Conservation (phyloP, 2,329 filamentous ascomycete species). For the Diplodia seriata region DNA sequence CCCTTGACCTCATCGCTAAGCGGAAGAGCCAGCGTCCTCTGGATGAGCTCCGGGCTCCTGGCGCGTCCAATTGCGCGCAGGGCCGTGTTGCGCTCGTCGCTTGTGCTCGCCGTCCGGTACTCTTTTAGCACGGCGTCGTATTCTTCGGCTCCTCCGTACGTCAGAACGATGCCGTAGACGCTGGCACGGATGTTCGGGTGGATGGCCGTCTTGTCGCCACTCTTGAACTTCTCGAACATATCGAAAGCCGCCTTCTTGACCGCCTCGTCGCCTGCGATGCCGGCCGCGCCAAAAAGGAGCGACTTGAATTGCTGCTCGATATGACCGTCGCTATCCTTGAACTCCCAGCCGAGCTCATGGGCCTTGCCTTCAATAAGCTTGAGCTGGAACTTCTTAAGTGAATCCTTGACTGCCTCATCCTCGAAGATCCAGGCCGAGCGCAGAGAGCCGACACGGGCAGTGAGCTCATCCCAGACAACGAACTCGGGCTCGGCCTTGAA, state of each 20-base stretch:
- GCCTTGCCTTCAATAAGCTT: constrained; percentile 79
- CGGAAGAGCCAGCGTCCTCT: constrained; percentile 78
- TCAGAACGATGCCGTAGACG: constrained; percentile 84
- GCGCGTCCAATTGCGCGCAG: constrained; percentile 83
- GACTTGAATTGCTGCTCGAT: constrained; percentile 94
- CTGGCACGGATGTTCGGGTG: constrained; percentile 90
- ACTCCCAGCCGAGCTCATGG: constrained; percentile 87
- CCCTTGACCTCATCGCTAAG: constrained; percentile 85
- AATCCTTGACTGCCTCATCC: constrained; percentile 73
- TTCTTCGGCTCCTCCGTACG: constrained; percentile 85
- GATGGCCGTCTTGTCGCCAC: constrained; percentile 79
- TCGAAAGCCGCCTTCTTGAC: constrained; percentile 82
- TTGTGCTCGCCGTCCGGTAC: constrained; percentile 76
- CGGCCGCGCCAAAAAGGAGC: constrained; percentile 84
- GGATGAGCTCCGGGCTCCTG: constrained; percentile 77
- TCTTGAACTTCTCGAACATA: constrained; percentile 86
- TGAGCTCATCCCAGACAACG: constrained; percentile 94
- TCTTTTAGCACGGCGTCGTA: constrained; percentile 80
- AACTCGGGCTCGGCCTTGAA: constrained; percentile 84
- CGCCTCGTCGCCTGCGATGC: constrained; percentile 77
- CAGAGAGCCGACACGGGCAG: constrained; percentile 77
- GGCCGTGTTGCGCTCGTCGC: constrained; percentile 90
- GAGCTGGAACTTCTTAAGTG: constrained; percentile 82
- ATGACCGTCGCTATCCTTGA: constrained; percentile 83
- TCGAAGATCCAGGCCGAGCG: constrained; percentile 90